phyloP scores from a whole-genome alignment of 345 rosid species.

The Syzygium oleosum region DNA sequence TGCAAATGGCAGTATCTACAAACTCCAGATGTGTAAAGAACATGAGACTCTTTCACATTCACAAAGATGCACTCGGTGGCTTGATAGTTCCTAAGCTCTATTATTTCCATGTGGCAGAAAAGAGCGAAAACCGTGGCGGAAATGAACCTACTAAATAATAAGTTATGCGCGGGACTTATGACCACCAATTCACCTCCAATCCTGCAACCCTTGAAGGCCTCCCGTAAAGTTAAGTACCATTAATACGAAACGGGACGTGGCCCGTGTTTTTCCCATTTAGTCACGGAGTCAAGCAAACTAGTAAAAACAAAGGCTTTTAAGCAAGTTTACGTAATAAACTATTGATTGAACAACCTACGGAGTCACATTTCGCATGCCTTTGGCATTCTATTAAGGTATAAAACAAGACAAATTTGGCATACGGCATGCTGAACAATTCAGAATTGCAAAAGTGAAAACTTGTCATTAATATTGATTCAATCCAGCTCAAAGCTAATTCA shows the following conservation, averaged over 20 bases:
- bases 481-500: neutral
- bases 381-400: neutral
- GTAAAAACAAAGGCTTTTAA: neutral
- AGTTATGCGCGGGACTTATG: neutral
- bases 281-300: neutral
- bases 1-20: neutral
- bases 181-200: neutral
- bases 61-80: neutral
- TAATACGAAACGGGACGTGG: neutral
- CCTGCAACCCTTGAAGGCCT: neutral
- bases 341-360: neutral
- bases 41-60: neutral
- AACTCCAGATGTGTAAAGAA: neutral
- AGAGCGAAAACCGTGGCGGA: neutral
- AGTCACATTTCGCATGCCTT: neutral
- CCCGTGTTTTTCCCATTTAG: neutral
- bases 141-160: neutral
- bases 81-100: neutral
- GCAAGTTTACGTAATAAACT: neutral
- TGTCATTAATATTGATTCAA: neutral
- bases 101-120: neutral
- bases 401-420: neutral
- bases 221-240: neutral
- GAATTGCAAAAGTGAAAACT: neutral
- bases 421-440: neutral